Conservation (phyloP, 1,284 basidiomycete genomes). For the Cryptococcus sp. region DNA sequence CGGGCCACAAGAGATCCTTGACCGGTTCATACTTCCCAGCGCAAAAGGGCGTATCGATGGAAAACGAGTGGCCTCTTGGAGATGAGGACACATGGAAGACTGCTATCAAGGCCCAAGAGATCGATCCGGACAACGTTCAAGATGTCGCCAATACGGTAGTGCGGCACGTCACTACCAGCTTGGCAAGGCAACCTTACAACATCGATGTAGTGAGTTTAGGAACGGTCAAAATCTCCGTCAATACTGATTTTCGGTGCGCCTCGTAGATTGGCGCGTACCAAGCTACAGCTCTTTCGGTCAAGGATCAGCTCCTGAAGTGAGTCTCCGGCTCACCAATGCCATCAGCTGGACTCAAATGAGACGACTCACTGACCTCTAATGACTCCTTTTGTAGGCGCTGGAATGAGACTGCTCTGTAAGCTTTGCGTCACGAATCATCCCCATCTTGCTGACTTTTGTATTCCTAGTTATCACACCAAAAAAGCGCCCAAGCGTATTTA, state of each 20-base stretch:
- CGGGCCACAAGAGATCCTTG: slow-evolving; percentile 44
- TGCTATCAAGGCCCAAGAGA: slow-evolving; percentile 50
- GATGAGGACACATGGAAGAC: slow-evolving; percentile 78
- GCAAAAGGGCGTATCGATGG: slow-evolving; percentile 64
- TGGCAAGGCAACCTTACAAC: slow-evolving; percentile 85
- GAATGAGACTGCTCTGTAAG: slow-evolving; percentile 51
- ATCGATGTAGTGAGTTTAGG: slow-evolving; percentile 68
- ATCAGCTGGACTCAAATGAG: background rate
- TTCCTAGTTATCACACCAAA: slow-evolving; percentile 45
- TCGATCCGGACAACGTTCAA: slow-evolving; percentile 53
- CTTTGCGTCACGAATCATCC: background rate
- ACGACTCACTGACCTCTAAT: background rate
- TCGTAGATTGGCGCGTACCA: slow-evolving; percentile 51
- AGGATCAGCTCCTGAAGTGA: slow-evolving; percentile 71
- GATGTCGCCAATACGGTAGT: slow-evolving; percentile 76
- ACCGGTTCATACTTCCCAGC: slow-evolving; percentile 52
- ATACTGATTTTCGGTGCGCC: background rate
- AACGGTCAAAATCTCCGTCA: background rate
- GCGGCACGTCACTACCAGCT: slow-evolving; percentile 77
- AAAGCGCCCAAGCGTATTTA: slow-evolving; percentile 63
- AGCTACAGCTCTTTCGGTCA: slow-evolving; percentile 63
- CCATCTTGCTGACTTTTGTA: background rate
- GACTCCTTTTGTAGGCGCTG: slow-evolving; percentile 34
- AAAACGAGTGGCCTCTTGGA: slow-evolving; percentile 81
- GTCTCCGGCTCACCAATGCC: background rate